Percentiles rank a stretch among this genome's conserved stretches.
These are phyloP conservation scores for Dittrichia graveolens DNA, from an alignment of 129 eudicot genomes.

Conservation along the genomic window DNA sequence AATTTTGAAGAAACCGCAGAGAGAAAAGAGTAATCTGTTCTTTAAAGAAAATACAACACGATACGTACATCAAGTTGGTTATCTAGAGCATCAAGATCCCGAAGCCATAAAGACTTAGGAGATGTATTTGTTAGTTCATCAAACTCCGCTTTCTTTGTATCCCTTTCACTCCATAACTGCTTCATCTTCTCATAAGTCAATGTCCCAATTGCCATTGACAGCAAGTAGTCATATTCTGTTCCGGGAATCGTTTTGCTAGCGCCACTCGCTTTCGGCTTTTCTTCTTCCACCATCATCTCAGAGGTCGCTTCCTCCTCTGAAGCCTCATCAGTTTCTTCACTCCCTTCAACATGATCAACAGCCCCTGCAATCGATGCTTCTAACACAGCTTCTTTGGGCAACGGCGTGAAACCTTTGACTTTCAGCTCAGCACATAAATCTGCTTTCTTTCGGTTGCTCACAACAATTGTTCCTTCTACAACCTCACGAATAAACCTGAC, in stretches of 20 bases:
- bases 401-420: constrained; percentile 72
- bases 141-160: constrained; percentile 51
- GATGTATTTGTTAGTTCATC: constrained; percentile 59
- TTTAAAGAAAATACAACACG: too few species aligned
- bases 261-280: constrained; percentile 21
- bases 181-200: constrained; percentile 78
- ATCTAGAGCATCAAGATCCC: constrained; percentile 82
- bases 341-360: constrained; percentile 58
- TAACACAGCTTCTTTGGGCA: constrained; percentile 57
- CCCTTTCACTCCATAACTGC: constrained; percentile 57
- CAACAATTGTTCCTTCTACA: constrained; percentile 66
- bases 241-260: constrained; percentile 38
- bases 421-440: constrained; percentile 66
- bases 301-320: constrained; percentile 4
- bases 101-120: constrained; percentile 57
- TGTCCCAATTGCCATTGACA: constrained; percentile 70
- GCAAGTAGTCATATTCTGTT: constrained; percentile 81
- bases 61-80: constrained; percentile 66
- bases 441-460: constrained; percentile 77
- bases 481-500: constrained; percentile 78
- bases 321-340: constrained; percentile 41
- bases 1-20: not conserved
- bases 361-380: constrained; percentile 65
- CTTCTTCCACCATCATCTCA: constrained; percentile 32
- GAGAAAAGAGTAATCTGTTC: not conserved